phyloP scores from a whole-genome alignment of 257 asterid genomes.

The Nicotiana obtusifolia region DNA sequence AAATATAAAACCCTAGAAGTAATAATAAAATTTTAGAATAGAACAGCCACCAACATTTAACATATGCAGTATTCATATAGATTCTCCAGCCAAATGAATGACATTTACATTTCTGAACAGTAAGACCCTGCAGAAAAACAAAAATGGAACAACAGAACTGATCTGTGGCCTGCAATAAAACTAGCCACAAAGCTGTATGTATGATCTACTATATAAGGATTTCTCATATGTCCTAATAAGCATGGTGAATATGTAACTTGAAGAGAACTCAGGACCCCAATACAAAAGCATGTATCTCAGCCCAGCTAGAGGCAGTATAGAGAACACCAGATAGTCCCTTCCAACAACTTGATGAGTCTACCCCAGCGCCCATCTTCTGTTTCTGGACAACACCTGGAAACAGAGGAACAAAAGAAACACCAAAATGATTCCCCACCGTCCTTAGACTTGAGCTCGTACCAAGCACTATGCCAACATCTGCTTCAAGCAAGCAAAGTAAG shows the following conservation, averaged over 20 bases:
- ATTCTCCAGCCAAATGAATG: constrained; percentile 14
- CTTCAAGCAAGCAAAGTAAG: constrained; percentile 89
- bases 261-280: constrained; percentile 35
- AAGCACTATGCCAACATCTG: constrained; percentile 85
- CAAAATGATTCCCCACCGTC: constrained; percentile 69
- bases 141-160: not conserved
- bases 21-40: not conserved
- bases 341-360: constrained; percentile 43
- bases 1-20: not conserved
- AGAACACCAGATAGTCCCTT: constrained; percentile 68
- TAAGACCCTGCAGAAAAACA: not conserved
- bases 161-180: constrained; percentile 9
- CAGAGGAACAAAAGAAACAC: constrained; percentile 70
- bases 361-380: constrained; percentile 43
- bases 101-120: constrained; percentile 13
- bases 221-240: not conserved
- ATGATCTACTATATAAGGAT: constrained; percentile 3
- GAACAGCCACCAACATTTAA: not conserved
- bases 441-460: constrained; percentile 77
- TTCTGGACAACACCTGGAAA: constrained; percentile 54
- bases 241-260: not conserved
- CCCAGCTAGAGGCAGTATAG: constrained; percentile 85
- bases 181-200: constrained; percentile 3
- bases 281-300: constrained; percentile 74
- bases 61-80: not conserved